phyloP scores from a whole-genome alignment of 441 rosid genomes.

The Pelargonium fulgidum region DNA sequence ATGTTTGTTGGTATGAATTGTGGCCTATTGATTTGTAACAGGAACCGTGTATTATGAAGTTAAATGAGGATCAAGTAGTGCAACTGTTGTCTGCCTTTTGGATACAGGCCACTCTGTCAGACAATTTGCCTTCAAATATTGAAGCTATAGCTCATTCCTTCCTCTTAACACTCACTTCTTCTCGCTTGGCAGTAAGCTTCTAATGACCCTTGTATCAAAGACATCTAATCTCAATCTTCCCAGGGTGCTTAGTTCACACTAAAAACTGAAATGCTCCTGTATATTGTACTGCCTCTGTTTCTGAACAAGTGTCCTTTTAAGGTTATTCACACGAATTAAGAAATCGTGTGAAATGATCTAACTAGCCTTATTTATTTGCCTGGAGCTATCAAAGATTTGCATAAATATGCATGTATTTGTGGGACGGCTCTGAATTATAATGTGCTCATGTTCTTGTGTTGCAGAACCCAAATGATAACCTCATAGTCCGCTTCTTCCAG shows the following conservation, averaged over 20 bases:
- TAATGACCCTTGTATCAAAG: not conserved
- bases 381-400: too few species aligned
- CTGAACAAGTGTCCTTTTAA: too few species aligned
- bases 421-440: not conserved
- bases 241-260: not conserved
- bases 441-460: slow-evolving; percentile 17
- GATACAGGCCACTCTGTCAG: slow-evolving; percentile 72
- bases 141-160: slow-evolving; percentile 93
- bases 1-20: slow-evolving; percentile 1
- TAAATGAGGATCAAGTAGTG: slow-evolving; percentile 83
- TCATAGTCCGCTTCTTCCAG: slow-evolving; percentile 71
- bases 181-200: slow-evolving; percentile 49
- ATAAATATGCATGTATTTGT: not conserved
- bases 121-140: slow-evolving; percentile 74
- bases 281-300: not conserved
- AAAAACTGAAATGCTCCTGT: not conserved
- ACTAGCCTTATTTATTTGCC: too few species aligned
- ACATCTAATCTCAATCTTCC: not conserved
- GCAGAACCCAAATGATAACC: slow-evolving; percentile 62
- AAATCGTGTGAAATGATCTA: too few species aligned
- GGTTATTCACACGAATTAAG: too few species aligned
- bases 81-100: slow-evolving; percentile 86
- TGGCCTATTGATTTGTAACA: slow-evolving; percentile 30
- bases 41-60: slow-evolving; percentile 69
- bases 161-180: slow-evolving; percentile 55